These are phyloP conservation scores for Theobroma cacao DNA, from an alignment of 345 rosid species.

Conservation along the genomic window DNA sequence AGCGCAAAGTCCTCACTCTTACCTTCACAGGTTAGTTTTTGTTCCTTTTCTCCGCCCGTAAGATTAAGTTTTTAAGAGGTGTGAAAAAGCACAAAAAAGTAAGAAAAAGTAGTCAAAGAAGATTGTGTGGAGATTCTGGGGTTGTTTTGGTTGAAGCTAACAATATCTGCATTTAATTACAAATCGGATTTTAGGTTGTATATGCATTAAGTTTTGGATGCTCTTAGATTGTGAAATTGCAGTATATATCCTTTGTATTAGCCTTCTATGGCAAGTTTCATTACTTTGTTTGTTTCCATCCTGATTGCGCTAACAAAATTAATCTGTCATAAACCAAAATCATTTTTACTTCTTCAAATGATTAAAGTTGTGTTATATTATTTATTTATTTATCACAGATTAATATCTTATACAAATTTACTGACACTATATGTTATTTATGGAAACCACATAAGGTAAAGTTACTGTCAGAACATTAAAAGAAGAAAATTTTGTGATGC, in stretches of 20 bases:
- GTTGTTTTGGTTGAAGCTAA: background rate
- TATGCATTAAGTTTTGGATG: background rate
- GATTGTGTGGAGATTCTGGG: background rate
- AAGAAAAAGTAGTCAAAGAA: background rate
- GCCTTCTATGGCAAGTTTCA: background rate
- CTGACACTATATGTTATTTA: too few species aligned
- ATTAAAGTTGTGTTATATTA: too few species aligned
- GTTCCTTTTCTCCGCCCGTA: background rate
- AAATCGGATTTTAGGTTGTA: background rate
- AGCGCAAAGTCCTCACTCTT: background rate
- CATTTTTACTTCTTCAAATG: too few species aligned
- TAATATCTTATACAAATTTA: too few species aligned
- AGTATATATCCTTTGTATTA: background rate
- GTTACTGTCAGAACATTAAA: too few species aligned
- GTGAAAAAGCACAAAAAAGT: background rate
- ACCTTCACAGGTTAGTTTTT: background rate
- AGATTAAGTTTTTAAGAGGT: background rate
- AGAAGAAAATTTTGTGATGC: too few species aligned
- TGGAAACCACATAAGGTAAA: too few species aligned
- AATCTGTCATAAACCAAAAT: too few species aligned
- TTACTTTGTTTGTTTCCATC: too few species aligned
- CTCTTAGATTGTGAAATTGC: background rate
- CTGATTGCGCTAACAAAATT: too few species aligned
- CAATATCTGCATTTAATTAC: background rate
- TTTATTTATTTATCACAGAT: too few species aligned